Evolutionary conservation across 2,329 filamentous ascomycete species (phyloP), one percentile per base, ranked within the genome.

Genomic region (Fusarium dimerum): DNA sequence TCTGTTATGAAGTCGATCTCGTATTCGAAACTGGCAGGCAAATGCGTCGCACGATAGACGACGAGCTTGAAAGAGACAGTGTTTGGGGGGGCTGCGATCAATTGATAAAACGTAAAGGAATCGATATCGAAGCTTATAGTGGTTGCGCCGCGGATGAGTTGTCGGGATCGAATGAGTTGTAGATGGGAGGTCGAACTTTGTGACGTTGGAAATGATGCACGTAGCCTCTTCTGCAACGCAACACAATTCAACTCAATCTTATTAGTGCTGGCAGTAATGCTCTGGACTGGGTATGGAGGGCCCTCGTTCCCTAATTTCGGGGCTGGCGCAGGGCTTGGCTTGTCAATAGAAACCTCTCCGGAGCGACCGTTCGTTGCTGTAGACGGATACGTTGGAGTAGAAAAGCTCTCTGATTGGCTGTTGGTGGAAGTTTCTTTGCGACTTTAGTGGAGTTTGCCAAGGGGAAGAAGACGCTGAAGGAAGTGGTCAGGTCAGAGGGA

Each of bases 201-300:
- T 51, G 61, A 63, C 57, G 62, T 60, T 60, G 58, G 57, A 67
- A 68, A 63, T 54, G 66, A 61, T 61, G 66, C 54, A 69, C 67
- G 67, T 69, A 66, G 67, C 66, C 67, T 68, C 57, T 68, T 67
- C 57, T 26, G 61, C 55, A 52, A 59, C 58, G 48, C 54, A 57
- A 26, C 20, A 7, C 20, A 26, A 26, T 26, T 26, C 20, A 26
- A 26, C 20, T 26, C 20, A 26, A 26, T 26, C 20, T 26, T 26
- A 26, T 26, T 26, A 26, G 20, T 26, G 20, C 20, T 26, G 7
- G 20, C 20, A 26, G 20, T 38, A 39, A 48, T 44, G 32, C 32
- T 4, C 32, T 36, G 10, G 32, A 36, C 32, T 36, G 20, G 20
- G 20, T 36, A 12, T 36, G 32, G 32, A 36, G 32, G 32, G 32